A percentile compares a stretch with the other conserved stretches of the same genome.
Conservation (phyloP, 805 yeast species). For the Barnettozyma botsteinii region DNA sequence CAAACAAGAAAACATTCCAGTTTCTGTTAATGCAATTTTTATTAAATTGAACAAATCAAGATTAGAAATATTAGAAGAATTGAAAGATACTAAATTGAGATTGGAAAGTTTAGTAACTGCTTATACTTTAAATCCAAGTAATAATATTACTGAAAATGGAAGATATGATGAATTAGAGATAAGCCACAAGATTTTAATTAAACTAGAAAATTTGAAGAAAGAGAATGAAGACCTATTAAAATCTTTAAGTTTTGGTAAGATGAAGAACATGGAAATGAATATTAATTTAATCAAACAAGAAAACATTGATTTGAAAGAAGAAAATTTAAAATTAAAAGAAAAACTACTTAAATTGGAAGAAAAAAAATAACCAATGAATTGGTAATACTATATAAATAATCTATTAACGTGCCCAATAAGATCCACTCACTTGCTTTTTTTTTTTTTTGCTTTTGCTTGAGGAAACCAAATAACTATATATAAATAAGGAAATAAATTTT, state of each 20-base stretch:
- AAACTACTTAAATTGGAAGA: slow-evolving; percentile 1
- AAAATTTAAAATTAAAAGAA: slow-evolving; percentile 13
- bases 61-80: slow-evolving; percentile 42
- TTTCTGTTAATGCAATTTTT: slow-evolving; percentile 41
- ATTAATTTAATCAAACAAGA: slow-evolving; percentile 53
- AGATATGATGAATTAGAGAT: slow-evolving; percentile 69
- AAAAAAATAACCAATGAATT: background rate
- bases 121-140: slow-evolving; percentile 44
- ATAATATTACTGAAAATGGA: slow-evolving; percentile 44
- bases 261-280: slow-evolving; percentile 65
- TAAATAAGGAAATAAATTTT: background rate
- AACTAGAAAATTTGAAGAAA: slow-evolving; percentile 51
- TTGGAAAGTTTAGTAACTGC: slow-evolving; percentile 61
- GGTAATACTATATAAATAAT: no score
- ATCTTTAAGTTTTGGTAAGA: slow-evolving; percentile 70
- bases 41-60: slow-evolving; percentile 43
- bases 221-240: slow-evolving; percentile 69
- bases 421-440: background rate
- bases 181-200: slow-evolving; percentile 63
- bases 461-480: background rate
- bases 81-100: slow-evolving; percentile 54
- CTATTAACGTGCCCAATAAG: no score
- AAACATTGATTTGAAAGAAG: slow-evolving; percentile 39
- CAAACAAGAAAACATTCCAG: slow-evolving; percentile 33
- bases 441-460: background rate